Conservation (phyloP, 331 rosid genomes). For the Malus hybrid region DNA sequence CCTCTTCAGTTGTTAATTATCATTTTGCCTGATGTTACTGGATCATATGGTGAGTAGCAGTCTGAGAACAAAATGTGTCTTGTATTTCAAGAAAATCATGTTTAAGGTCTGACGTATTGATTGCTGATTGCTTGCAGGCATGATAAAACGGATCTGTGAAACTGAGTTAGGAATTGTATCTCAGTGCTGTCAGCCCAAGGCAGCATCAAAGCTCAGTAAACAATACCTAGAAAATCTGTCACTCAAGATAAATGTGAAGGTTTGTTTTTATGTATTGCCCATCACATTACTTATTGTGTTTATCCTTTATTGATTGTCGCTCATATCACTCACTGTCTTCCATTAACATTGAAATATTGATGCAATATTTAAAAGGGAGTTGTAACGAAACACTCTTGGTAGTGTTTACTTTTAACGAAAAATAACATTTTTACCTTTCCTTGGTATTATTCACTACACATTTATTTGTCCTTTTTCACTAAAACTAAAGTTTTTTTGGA, state of each 20-base stretch:
- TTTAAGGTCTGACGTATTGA: background rate
- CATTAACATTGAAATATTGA: background rate
- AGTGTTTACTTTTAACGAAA: too few species aligned
- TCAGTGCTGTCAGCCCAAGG: constrained; percentile 44
- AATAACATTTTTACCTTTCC: too few species aligned
- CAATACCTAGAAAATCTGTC: constrained; percentile 50
- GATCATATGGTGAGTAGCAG: constrained; percentile 34
- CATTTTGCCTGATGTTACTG: constrained; percentile 35
- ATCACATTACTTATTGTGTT: background rate
- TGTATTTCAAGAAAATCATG: background rate
- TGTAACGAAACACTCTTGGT: too few species aligned
- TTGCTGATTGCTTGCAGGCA: constrained; percentile 16
- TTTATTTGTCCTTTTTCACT: too few species aligned
- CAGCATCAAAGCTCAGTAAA: constrained; percentile 11
- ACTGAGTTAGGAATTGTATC: constrained; percentile 51
- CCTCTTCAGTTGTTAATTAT: constrained; percentile 32
- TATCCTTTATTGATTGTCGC: background rate
- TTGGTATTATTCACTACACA: too few species aligned
- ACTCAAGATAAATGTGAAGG: constrained; percentile 56
- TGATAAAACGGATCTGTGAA: constrained; percentile 38
- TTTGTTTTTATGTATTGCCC: background rate
- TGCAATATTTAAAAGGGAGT: background rate
- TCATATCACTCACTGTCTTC: too few species aligned
- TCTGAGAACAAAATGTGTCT: background rate
- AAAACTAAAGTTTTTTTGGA: too few species aligned